Evolutionary conservation across 768 basidiomycete species (phyloP).

Genomic region (Leccinellum albellum): DNA sequence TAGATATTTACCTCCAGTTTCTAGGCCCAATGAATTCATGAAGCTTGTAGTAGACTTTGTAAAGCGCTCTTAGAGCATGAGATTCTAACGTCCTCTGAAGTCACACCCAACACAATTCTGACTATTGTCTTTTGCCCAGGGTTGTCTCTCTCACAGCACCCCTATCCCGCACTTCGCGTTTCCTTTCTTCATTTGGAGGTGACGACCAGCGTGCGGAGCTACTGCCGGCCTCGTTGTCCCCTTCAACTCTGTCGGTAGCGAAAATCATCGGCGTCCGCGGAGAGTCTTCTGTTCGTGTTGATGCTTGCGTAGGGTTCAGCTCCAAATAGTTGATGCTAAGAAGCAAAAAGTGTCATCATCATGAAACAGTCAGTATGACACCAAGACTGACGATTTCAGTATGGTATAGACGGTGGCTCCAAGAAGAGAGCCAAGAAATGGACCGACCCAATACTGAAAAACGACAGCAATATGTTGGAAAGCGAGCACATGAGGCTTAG

Average conservation of each 20-base stretch:
- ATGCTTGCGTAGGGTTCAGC: constrained; percentile 30
- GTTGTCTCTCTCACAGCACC: background rate
- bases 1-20: background rate
- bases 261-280: constrained; percentile 18
- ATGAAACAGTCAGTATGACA: background rate
- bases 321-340: constrained; percentile 27
- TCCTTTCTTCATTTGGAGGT: background rate
- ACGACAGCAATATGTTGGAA: constrained; percentile 3
- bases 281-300: constrained; percentile 27
- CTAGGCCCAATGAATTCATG: constrained; percentile 56
- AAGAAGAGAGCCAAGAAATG: constrained; percentile 61
- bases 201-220: background rate
- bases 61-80: constrained; percentile 10
- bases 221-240: constrained; percentile 4
- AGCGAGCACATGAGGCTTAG: background rate
- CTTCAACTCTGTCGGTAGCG: background rate
- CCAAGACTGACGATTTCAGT: constrained; percentile 45
- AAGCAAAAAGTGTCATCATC: constrained; percentile 1
- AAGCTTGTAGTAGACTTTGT: constrained; percentile 33
- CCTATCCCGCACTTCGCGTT: background rate
- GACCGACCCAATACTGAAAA: constrained; percentile 66
- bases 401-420: constrained; percentile 53
- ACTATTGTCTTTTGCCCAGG: background rate
- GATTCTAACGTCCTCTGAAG: background rate
- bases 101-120: background rate